Conservation (phyloP, 2,329 filamentous ascomycete genomes). For the Alternaria hordeiaustralica region DNA sequence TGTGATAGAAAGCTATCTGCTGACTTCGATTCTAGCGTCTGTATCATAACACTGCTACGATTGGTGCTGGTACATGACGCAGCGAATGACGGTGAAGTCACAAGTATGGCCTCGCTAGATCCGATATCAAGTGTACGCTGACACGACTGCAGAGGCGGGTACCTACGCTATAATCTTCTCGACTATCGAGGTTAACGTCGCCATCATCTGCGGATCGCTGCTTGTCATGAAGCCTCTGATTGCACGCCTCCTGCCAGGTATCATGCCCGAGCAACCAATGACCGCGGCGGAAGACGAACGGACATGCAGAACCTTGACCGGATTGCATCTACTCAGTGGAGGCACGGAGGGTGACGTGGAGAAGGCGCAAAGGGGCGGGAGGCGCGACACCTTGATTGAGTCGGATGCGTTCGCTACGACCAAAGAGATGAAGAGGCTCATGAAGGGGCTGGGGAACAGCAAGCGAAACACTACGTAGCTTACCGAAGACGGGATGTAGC, state of each 20-base stretch:
- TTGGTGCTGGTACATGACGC: conserved; percentile 33
- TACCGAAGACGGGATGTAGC: conserved; percentile 3
- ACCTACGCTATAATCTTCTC: conserved; percentile 52
- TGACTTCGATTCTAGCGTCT: conserved; percentile 26
- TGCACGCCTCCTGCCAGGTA: conserved; percentile 40
- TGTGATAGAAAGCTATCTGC: background rate
- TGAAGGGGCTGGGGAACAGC: background rate
- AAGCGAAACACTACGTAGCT: conserved; percentile 4
- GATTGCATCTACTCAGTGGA: conserved; percentile 11
- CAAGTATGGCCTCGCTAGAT: conserved; percentile 24
- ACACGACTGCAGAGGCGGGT: conserved; percentile 38
- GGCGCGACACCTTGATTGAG: conserved; percentile 15
- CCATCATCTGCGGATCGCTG: conserved; percentile 54
- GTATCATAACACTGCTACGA: conserved; percentile 38
- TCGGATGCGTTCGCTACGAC: background rate
- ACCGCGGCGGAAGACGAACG: conserved; percentile 23
- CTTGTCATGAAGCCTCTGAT: conserved; percentile 53
- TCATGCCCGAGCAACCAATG: conserved; percentile 28
- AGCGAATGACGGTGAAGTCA: conserved; percentile 22
- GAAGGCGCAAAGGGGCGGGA: conserved; percentile 1
- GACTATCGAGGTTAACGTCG: conserved; percentile 52
- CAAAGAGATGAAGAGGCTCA: background rate
- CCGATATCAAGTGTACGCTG: background rate
- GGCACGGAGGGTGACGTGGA: conserved; percentile 12
- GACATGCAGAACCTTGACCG: conserved; percentile 20